Evolutionary conservation across 768 basidiomycete genomes (phyloP).

Genomic region (Pisolithus marmoratus): DNA sequence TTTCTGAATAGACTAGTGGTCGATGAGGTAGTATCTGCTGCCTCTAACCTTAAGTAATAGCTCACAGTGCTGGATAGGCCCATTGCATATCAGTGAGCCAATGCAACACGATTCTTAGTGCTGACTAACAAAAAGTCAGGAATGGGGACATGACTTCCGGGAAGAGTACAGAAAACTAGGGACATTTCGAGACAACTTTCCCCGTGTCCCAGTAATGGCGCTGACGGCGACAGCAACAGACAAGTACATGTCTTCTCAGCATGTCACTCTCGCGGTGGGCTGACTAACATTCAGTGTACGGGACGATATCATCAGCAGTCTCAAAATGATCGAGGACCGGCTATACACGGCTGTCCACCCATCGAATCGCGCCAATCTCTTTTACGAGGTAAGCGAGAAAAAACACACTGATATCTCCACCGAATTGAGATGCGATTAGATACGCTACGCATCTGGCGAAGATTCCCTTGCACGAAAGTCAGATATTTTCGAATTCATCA

Average conservation of each 20-base stretch:
- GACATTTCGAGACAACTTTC: conserved; percentile 58
- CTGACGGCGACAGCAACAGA: conserved; percentile 80
- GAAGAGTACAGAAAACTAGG: conserved; percentile 70
- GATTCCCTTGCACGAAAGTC: conserved; percentile 52
- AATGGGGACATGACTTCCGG: conserved; percentile 84
- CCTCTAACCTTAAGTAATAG: conserved; percentile 2
- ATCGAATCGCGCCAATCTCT: conserved; percentile 76
- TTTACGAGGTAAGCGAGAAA: conserved; percentile 57
- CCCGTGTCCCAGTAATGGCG: conserved; percentile 78
- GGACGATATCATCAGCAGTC: conserved; percentile 60
- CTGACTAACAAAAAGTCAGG: conserved; percentile 34
- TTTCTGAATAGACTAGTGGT: conserved; percentile 71
- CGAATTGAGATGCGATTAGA: conserved; percentile 29
- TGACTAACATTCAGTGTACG: conserved; percentile 49
- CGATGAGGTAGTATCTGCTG: conserved; percentile 55
- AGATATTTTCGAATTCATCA: conserved; percentile 64
- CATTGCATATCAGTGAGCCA: conserved; percentile 74
- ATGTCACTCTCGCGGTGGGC: neutral
- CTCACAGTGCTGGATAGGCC: conserved; percentile 40
- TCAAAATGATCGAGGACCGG: conserved; percentile 51
- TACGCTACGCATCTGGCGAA: conserved; percentile 56
- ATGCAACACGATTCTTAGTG: neutral
- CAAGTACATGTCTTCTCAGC: conserved; percentile 35
- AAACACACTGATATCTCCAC: neutral
- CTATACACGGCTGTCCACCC: conserved; percentile 67